A percentile compares a stretch with the other conserved stretches of the same genome.
Conservation (phyloP, 2,329 filamentous ascomycete species). For the Westerdykella sp. region DNA sequence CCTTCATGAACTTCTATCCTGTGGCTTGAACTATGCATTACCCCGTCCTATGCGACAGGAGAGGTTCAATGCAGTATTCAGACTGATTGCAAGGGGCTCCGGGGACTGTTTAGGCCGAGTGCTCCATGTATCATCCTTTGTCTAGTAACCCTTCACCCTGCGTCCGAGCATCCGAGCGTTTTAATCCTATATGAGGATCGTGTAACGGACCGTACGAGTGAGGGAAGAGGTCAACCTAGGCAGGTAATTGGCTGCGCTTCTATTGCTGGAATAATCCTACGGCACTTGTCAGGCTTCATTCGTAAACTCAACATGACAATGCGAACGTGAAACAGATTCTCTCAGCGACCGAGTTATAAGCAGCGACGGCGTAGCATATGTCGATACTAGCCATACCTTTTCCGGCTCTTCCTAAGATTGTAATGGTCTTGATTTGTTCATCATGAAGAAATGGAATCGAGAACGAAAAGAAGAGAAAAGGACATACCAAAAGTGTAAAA, state of each 20-base stretch:
- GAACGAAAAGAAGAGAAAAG: neutral
- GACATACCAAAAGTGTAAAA: neutral
- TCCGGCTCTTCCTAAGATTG: slow-evolving; percentile 48
- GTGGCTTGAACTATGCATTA: too few species aligned
- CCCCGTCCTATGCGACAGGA: too few species aligned
- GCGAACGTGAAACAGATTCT: slow-evolving; percentile 9
- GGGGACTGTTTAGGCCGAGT: too few species aligned
- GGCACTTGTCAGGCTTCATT: neutral
- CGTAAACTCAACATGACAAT: neutral
- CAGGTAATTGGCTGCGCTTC: neutral
- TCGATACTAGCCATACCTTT: slow-evolving; percentile 48
- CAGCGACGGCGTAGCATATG: slow-evolving; percentile 46
- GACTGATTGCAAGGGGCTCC: too few species aligned
- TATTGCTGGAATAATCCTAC: neutral
- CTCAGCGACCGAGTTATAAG: slow-evolving; percentile 46
- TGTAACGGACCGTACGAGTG: too few species aligned
- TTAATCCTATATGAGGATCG: too few species aligned
- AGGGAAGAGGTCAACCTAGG: too few species aligned
- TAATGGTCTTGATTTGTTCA: slow-evolving; percentile 21
- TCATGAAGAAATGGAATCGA: neutral
- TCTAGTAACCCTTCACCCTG: too few species aligned
- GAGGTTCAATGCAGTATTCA: too few species aligned
- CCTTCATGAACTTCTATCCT: too few species aligned
- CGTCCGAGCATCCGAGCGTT: too few species aligned
- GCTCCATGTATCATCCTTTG: too few species aligned